A percentile compares a stretch with the other conserved stretches of the same genome.
Conservation (phyloP, 1,139 yeast genomes). For the Debaryomyces singareniensis region DNA sequence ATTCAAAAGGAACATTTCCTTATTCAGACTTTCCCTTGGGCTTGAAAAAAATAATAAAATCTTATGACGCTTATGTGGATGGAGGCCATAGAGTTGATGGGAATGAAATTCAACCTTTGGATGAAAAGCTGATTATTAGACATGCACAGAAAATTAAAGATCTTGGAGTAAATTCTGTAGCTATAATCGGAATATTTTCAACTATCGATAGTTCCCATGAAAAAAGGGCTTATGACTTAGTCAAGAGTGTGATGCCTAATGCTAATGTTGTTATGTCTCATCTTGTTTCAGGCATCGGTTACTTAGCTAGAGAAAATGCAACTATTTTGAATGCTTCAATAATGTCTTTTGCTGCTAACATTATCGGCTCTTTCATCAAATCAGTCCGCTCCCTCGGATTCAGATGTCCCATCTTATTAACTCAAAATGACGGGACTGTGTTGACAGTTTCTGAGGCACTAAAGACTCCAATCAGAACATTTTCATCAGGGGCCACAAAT, state of each 20-base stretch:
- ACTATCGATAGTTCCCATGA: slow-evolving; percentile 30
- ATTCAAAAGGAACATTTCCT: slow-evolving; percentile 26
- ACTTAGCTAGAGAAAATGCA: slow-evolving; percentile 35
- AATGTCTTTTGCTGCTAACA: slow-evolving; percentile 19
- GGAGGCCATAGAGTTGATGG: background rate
- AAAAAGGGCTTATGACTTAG: slow-evolving; percentile 17
- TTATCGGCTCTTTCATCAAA: background rate
- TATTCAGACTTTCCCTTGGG: slow-evolving; percentile 36
- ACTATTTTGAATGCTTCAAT: slow-evolving; percentile 35
- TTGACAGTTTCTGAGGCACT: slow-evolving; percentile 28
- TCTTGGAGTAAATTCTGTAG: slow-evolving; percentile 14
- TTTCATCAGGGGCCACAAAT: slow-evolving; percentile 40
- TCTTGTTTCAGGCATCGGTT: slow-evolving; percentile 32
- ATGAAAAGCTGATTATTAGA: background rate
- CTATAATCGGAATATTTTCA: slow-evolving; percentile 35
- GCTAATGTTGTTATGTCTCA: slow-evolving; percentile 27
- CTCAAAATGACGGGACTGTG: slow-evolving; percentile 41
- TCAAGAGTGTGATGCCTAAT: slow-evolving; percentile 20
- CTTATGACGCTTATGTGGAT: slow-evolving; percentile 12
- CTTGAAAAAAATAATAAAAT: slow-evolving; percentile 19
- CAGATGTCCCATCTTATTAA: slow-evolving; percentile 13
- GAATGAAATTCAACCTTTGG: background rate
- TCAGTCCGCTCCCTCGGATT: slow-evolving; percentile 17
- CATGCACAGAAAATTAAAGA: background rate
- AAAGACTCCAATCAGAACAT: slow-evolving; percentile 30